Percentiles rank a stretch among this genome's conserved stretches.
Evolutionary conservation across 441 rosid species (phyloP).

Genomic region (Capsella rubella): DNA sequence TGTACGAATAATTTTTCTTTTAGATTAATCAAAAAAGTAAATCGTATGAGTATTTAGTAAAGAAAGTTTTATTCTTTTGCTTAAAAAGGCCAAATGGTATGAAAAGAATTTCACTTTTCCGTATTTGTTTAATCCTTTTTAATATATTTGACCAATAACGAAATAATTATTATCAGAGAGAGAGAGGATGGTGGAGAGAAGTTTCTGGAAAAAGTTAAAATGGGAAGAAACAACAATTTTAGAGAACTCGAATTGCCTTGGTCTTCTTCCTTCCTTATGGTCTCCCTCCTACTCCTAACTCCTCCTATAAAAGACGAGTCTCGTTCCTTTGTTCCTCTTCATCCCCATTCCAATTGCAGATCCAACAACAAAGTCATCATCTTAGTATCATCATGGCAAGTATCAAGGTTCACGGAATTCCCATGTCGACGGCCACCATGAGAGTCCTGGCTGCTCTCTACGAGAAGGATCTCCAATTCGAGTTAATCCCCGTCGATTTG

Average conservation of each 20-base stretch:
- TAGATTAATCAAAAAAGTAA: too few species aligned
- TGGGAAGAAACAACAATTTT: neutral
- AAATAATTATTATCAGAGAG: too few species aligned
- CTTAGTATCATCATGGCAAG: conserved; percentile 45
- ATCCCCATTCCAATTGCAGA: conserved; percentile 10
- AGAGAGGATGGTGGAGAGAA: too few species aligned
- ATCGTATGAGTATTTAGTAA: too few species aligned
- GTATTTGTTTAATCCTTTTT: too few species aligned
- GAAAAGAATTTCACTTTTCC: too few species aligned
- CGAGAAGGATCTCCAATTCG: conserved; percentile 68
- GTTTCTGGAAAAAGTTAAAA: too few species aligned
- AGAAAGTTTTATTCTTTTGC: too few species aligned
- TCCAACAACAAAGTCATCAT: neutral
- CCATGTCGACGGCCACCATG: conserved; percentile 59
- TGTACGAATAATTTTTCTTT: too few species aligned
- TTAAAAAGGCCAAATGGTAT: too few species aligned
- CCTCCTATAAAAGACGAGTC: conserved; percentile 28
- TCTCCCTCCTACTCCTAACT: neutral
- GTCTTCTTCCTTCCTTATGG: neutral
- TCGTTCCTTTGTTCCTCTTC: neutral
- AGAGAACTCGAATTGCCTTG: neutral
- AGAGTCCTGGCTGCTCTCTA: conserved; percentile 58
- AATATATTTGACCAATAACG: too few species aligned
- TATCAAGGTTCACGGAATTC: conserved; percentile 62
- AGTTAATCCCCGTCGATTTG: conserved; percentile 60